Evolutionary conservation across 2,329 filamentous ascomycete genomes (phyloP).

Genomic region (Ceratocystis destructans): DNA sequence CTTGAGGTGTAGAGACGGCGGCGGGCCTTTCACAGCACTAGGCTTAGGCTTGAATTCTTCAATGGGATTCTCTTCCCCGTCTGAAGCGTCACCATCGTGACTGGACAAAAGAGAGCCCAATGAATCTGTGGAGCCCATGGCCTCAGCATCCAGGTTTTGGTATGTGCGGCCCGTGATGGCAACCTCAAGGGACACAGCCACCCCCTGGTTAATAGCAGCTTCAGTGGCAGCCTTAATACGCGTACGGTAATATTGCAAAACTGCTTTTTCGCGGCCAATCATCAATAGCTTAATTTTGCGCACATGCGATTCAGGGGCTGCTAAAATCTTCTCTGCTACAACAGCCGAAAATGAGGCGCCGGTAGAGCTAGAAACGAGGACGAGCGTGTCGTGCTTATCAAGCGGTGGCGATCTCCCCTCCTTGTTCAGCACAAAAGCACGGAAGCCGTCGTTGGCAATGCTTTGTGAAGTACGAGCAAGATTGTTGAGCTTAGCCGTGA

Average conservation of each 20-base stretch:
- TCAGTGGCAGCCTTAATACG: slow-evolving; percentile 28
- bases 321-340: slow-evolving; percentile 35
- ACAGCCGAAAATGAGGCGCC: slow-evolving; percentile 48
- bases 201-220: slow-evolving; percentile 31
- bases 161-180: slow-evolving; percentile 15
- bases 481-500: slow-evolving; percentile 40
- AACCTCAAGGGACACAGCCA: slow-evolving; percentile 9
- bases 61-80: slow-evolving; percentile 8
- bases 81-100: slow-evolving; percentile 4
- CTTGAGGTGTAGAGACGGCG: slow-evolving; percentile 15
- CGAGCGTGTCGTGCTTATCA: slow-evolving; percentile 45
- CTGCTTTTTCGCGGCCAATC: slow-evolving; percentile 40
- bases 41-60: slow-evolving; percentile 9
- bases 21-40: neutral
- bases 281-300: slow-evolving; percentile 32
- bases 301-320: slow-evolving; percentile 30
- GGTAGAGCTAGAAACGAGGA: slow-evolving; percentile 48
- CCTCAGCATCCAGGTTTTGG: slow-evolving; percentile 8
- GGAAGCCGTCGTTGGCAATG: slow-evolving; percentile 25
- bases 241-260: slow-evolving; percentile 35
- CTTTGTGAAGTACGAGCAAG: slow-evolving; percentile 31
- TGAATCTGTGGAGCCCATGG: slow-evolving; percentile 12
- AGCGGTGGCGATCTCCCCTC: slow-evolving; percentile 42
- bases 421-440: slow-evolving; percentile 41
- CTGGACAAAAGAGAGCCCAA: slow-evolving; percentile 13